These are phyloP conservation scores for Mrakia blollopis DNA, from an alignment of 768 basidiomycete species.

Conservation along the genomic window DNA sequence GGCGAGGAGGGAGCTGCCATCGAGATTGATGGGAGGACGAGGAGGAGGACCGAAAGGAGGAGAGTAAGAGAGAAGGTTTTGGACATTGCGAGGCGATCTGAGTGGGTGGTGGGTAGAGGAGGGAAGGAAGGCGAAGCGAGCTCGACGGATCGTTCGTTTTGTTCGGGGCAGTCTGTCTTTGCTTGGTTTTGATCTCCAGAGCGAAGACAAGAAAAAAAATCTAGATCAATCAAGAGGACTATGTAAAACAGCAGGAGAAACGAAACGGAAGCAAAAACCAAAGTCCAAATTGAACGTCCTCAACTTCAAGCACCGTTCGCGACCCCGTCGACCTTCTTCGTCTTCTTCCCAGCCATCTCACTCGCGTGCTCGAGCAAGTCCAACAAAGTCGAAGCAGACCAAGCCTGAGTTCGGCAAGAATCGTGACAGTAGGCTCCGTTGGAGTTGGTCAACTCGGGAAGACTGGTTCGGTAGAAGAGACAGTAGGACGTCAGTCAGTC, in stretches of 20 bases:
- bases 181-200: not conserved
- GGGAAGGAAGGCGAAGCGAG: not conserved
- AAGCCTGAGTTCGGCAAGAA: conserved; percentile 90
- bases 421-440: conserved; percentile 77
- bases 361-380: conserved; percentile 64
- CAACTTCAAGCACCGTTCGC: not conserved
- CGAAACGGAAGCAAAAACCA: no score
- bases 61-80: no score
- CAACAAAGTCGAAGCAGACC: conserved; percentile 87
- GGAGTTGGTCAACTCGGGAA: conserved; percentile 63
- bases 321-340: not conserved
- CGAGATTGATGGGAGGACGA: not conserved
- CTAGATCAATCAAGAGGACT: no score
- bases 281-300: not conserved
- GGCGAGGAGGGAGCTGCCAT: not conserved
- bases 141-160: not conserved
- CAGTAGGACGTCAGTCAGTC: not conserved
- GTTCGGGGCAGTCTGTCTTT: no score
- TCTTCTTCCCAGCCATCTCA: conserved; percentile 4
- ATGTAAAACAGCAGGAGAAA: no score
- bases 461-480: conserved; percentile 25
- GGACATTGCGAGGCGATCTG: no score
- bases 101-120: not conserved
- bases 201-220: no score
- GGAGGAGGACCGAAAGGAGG: not conserved